Conservation (phyloP, 2,329 filamentous ascomycete species). For the Dothistroma pini region DNA sequence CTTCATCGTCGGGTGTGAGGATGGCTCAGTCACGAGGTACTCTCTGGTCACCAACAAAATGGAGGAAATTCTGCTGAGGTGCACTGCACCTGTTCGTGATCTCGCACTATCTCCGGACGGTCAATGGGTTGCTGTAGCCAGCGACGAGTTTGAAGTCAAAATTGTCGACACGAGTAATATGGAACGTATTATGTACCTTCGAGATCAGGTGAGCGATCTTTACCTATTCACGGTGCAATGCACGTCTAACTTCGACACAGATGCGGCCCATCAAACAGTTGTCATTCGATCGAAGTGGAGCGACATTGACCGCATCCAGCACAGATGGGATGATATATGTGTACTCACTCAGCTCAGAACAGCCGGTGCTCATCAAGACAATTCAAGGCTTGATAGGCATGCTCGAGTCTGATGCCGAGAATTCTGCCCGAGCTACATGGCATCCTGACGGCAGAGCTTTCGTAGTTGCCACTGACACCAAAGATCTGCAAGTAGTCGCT, state of each 20-base stretch:
- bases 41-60: conserved; percentile 70
- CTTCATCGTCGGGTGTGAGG: conserved; percentile 86
- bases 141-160: conserved; percentile 90
- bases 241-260: conserved; percentile 30
- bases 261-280: conserved; percentile 82
- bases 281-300: conserved; percentile 77
- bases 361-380: conserved; percentile 76
- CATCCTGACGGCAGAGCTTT: conserved; percentile 94
- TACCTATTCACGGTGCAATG: background rate
- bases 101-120: conserved; percentile 76
- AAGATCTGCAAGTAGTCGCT: conserved; percentile 84
- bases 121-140: conserved; percentile 91
- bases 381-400: conserved; percentile 81
- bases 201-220: conserved; percentile 60
- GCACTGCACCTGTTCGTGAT: conserved; percentile 81
- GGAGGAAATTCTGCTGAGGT: conserved; percentile 77
- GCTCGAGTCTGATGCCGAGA: conserved; percentile 72
- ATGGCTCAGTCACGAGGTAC: conserved; percentile 94
- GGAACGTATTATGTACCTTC: conserved; percentile 69
- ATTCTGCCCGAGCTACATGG: conserved; percentile 74
- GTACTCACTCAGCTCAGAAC: conserved; percentile 74
- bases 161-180: conserved; percentile 80
- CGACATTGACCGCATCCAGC: conserved; percentile 73
- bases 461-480: conserved; percentile 74
- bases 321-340: conserved; percentile 87